Conservation (phyloP, 192 early-diverging fungal species). For the Cladochytrium replicatum region DNA sequence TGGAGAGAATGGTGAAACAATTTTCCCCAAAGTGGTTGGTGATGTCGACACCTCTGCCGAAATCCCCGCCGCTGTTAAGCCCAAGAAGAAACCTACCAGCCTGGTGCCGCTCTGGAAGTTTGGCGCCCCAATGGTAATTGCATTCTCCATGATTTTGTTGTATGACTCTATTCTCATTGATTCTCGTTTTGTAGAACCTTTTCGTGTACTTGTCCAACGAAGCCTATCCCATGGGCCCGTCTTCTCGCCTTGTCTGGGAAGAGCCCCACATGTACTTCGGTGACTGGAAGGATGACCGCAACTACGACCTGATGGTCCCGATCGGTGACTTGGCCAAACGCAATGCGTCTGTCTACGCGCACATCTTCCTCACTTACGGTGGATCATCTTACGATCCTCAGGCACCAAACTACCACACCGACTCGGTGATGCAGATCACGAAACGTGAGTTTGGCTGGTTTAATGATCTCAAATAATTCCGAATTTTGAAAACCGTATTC, state of each 20-base stretch:
- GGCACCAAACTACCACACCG: constrained; percentile 4
- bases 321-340: constrained; percentile 25
- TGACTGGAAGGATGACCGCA: constrained; percentile 15
- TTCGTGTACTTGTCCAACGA: constrained; percentile 18
- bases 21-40: no score
- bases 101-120: constrained; percentile 5
- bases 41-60: no score
- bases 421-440: constrained; percentile 7
- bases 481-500: not conserved
- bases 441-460: constrained; percentile 11
- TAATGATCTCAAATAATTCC: not conserved
- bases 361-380: constrained; percentile 25
- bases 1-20: no score
- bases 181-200: constrained; percentile 16
- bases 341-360: constrained; percentile 40
- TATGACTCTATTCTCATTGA: not conserved
- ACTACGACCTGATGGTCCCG: constrained; percentile 17
- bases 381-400: constrained; percentile 12
- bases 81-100: no score
- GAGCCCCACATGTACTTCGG: constrained; percentile 26
- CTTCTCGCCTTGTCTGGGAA: constrained; percentile 21
- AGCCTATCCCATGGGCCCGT: constrained; percentile 7
- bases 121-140: constrained; percentile 1
- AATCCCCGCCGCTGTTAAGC: no score
- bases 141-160: not conserved